These are phyloP conservation scores for Coemansia sp. DNA, from an alignment of 192 early-diverging fungal genomes.

Conservation along the genomic window DNA sequence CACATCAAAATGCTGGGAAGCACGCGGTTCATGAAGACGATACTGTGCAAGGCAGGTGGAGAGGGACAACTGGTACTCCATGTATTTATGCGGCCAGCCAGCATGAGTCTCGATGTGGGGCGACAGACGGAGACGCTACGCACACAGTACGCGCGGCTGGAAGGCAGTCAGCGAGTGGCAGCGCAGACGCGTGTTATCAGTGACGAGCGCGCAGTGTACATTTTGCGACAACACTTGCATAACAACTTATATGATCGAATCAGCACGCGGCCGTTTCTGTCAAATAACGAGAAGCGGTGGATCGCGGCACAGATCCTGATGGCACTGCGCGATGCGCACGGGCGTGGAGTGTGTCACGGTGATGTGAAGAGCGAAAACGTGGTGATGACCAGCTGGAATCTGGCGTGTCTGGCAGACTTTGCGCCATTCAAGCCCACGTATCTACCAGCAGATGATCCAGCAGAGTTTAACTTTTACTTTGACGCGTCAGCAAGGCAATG, in stretches of 20 bases:
- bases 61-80: constrained; percentile 88
- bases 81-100: constrained; percentile 86
- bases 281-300: constrained; percentile 87
- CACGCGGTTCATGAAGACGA: constrained; percentile 94
- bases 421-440: constrained; percentile 87
- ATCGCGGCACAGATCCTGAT: constrained; percentile 86
- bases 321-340: constrained; percentile 77
- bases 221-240: constrained; percentile 85
- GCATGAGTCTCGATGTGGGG: constrained; percentile 48
- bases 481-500: constrained; percentile 84
- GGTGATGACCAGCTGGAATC: constrained; percentile 93
- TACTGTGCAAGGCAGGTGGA: constrained; percentile 71
- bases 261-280: constrained; percentile 92
- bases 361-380: constrained; percentile 97
- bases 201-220: constrained; percentile 86
- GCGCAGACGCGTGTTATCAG: constrained; percentile 78
- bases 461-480: constrained; percentile 97
- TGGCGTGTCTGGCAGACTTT: constrained; percentile 81
- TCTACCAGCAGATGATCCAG: constrained; percentile 93
- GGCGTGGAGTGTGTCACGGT: constrained; percentile 76
- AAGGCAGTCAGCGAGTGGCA: constrained; percentile 74
- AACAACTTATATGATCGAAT: constrained; percentile 96
- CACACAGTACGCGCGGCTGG: constrained; percentile 48
- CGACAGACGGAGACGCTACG: constrained; percentile 33
- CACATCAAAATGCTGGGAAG: constrained; percentile 68